phyloP scores from a whole-genome alignment of 768 basidiomycete genomes.

The Cyclocybe aegerita region DNA sequence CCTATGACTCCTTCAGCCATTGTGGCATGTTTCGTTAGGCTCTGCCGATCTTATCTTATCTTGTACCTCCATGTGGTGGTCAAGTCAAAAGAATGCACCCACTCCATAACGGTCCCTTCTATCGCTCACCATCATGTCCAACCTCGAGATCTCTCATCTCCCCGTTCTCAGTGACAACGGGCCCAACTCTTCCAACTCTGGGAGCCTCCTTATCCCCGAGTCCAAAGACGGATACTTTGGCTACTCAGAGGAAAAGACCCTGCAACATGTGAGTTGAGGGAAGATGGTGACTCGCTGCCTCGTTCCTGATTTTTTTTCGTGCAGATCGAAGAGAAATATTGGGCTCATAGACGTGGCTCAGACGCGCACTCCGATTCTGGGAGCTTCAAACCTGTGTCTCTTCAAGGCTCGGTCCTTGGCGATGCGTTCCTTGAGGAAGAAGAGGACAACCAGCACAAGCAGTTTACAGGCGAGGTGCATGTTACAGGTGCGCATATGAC shows the following conservation, averaged over 20 bases:
- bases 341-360: constrained; percentile 64
- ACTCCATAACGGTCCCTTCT: not conserved
- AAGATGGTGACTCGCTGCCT: not conserved
- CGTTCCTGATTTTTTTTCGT: constrained; percentile 1
- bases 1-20: not conserved
- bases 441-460: constrained; percentile 21
- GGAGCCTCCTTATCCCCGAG: constrained; percentile 43
- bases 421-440: constrained; percentile 35
- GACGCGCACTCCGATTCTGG: constrained; percentile 48
- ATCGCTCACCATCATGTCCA: constrained; percentile 9
- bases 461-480: constrained; percentile 28
- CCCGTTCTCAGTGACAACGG: not conserved
- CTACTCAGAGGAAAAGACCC: constrained; percentile 75
- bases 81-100: not conserved
- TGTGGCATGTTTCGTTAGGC: not conserved
- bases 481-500: constrained; percentile 21
- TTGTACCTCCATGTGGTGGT: not conserved
- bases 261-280: constrained; percentile 60
- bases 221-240: constrained; percentile 76
- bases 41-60: constrained; percentile 9
- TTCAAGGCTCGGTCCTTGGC: constrained; percentile 18
- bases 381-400: constrained; percentile 28
- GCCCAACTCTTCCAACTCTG: constrained; percentile 1
- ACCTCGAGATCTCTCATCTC: not conserved
- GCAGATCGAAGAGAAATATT: constrained; percentile 75